phyloP scores from a whole-genome alignment of 768 basidiomycete species.

The Suillus luteus region DNA sequence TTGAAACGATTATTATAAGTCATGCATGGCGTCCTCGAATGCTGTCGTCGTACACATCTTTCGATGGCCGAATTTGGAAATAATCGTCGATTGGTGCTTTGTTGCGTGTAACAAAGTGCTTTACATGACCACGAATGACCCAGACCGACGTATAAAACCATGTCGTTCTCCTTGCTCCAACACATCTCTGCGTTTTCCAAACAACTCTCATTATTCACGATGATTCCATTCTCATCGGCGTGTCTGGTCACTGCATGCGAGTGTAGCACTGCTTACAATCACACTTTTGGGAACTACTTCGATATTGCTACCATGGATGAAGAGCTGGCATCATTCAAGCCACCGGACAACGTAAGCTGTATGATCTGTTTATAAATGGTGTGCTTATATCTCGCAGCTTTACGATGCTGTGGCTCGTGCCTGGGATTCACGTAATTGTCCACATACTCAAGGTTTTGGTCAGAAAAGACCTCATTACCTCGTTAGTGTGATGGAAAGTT shows the following conservation, averaged over 20 bases:
- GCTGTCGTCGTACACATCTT: background rate
- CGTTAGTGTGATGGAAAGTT: slow-evolving; percentile 16
- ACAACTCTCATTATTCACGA: too few relatives aligned
- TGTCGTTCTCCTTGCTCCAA: background rate
- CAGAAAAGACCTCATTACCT: slow-evolving; percentile 22
- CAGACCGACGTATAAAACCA: background rate
- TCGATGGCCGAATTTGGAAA: background rate
- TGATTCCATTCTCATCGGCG: background rate
- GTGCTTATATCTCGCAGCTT: slow-evolving; percentile 21
- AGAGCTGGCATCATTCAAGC: slow-evolving; percentile 17
- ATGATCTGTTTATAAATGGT: background rate
- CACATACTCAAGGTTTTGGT: slow-evolving; percentile 17
- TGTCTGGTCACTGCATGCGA: slow-evolving; percentile 14
- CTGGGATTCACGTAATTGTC: slow-evolving; percentile 26
- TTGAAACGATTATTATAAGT: slow-evolving; percentile 1
- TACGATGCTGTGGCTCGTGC: slow-evolving; percentile 32
- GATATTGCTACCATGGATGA: slow-evolving; percentile 22
- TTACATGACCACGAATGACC: background rate
- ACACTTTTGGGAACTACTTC: slow-evolving; percentile 28
- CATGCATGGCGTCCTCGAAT: background rate
- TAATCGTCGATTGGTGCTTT: background rate
- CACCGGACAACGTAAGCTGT: slow-evolving; percentile 20
- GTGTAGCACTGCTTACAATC: slow-evolving; percentile 24
- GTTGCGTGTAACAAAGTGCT: slow-evolving; percentile 1
- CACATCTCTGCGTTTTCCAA: background rate